Percentiles rank a stretch among this genome's conserved stretches.
Conservation (phyloP, 352 stramenopile species). For the Pythium insidiosum region DNA sequence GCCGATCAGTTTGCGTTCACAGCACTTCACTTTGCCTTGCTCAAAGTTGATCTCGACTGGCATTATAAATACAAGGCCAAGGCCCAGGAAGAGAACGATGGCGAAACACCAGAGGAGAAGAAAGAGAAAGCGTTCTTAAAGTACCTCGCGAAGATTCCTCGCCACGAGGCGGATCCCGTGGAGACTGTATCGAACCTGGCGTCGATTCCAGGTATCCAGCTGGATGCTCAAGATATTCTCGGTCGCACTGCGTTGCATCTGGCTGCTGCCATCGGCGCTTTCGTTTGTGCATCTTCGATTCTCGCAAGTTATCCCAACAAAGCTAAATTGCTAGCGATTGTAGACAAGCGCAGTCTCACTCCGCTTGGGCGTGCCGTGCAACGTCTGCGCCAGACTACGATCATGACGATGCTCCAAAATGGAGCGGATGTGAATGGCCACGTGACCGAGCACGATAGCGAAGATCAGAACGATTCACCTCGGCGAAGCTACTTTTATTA, state of each 20-base stretch:
- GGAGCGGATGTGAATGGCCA: constrained; percentile 41
- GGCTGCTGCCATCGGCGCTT: constrained; percentile 59
- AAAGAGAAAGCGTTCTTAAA: constrained; percentile 33
- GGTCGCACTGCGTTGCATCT: constrained; percentile 57
- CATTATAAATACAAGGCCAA: constrained; percentile 23
- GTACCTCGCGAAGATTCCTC: constrained; percentile 30
- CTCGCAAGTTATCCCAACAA: constrained; percentile 27
- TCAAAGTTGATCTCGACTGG: constrained; percentile 68
- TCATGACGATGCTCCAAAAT: constrained; percentile 70
- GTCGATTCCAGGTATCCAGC: constrained; percentile 32
- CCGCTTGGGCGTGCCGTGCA: constrained; percentile 46
- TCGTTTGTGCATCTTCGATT: constrained; percentile 66
- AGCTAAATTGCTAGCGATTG: constrained; percentile 20
- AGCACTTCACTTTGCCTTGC: constrained; percentile 54
- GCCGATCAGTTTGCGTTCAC: constrained; percentile 53
- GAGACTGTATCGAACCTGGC: constrained; percentile 70
- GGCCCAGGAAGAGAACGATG: constrained; percentile 21
- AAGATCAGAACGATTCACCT: too few species aligned
- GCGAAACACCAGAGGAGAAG: constrained; percentile 37
- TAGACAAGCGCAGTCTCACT: constrained; percentile 41
- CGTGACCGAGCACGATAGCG: constrained; percentile 23
- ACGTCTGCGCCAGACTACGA: constrained; percentile 56
- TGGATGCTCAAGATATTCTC: constrained; percentile 30
- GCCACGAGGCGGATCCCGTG: constrained; percentile 46
- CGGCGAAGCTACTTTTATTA: constrained; percentile 83